phyloP scores from a whole-genome alignment of 2,329 filamentous ascomycete genomes.

The Thermomyces lanuginosus region DNA sequence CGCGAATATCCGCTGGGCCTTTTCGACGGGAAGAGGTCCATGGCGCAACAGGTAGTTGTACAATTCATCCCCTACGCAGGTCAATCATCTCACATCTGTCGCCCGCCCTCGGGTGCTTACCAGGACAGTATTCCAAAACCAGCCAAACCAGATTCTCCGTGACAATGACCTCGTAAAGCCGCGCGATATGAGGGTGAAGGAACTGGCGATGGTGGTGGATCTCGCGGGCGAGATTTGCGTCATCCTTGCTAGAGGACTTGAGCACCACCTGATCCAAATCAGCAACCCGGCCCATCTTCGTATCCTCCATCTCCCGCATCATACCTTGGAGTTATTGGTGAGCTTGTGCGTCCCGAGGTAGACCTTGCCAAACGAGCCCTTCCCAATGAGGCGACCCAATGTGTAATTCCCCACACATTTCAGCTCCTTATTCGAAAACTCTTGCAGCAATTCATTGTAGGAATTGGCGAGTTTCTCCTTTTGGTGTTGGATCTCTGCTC shows the following conservation, averaged over 20 bases:
- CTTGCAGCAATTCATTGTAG: constrained; percentile 89
- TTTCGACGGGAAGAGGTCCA: constrained; percentile 65
- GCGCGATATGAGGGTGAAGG: constrained; percentile 88
- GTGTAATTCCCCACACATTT: constrained; percentile 89
- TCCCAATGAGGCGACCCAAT: constrained; percentile 80
- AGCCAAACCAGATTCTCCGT: constrained; percentile 92
- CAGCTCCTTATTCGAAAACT: constrained; percentile 84
- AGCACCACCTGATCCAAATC: constrained; percentile 59
- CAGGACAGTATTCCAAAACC: constrained; percentile 88
- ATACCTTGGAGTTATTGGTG: constrained; percentile 91
- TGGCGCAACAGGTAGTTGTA: constrained; percentile 89
- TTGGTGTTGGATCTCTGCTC: constrained; percentile 40
- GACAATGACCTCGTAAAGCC: constrained; percentile 94
- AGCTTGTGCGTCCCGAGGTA: constrained; percentile 93
- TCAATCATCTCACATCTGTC: constrained; percentile 6
- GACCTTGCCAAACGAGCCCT: constrained; percentile 96
- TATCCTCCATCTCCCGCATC: neutral
- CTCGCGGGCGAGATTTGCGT: constrained; percentile 87
- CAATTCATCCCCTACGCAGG: constrained; percentile 63
- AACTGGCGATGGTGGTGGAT: constrained; percentile 98
- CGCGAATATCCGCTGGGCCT: constrained; percentile 89
- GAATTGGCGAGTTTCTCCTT: constrained; percentile 75
- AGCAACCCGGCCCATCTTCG: constrained; percentile 4
- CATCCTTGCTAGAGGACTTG: constrained; percentile 92
- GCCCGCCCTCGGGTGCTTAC: constrained; percentile 31